Conservation (phyloP, 2,329 filamentous ascomycete genomes). For the Alternaria conjuncta region DNA sequence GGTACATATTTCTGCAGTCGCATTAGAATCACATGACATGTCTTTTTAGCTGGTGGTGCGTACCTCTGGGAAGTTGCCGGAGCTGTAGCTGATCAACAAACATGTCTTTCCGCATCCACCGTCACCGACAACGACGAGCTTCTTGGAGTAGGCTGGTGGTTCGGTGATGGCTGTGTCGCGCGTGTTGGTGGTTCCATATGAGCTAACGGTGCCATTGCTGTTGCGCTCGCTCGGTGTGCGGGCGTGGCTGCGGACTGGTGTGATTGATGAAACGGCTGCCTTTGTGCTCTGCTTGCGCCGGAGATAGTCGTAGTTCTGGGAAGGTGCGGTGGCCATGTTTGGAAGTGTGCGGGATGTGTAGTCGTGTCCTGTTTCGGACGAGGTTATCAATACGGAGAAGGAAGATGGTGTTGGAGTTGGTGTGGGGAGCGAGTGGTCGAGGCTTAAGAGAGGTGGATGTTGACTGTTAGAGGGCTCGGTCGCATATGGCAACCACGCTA, state of each 20-base stretch:
- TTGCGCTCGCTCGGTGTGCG: constrained; percentile 68
- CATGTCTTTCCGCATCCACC: constrained; percentile 99
- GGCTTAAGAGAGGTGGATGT: constrained; percentile 24
- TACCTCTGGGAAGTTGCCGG: constrained; percentile 99
- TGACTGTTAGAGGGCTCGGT: constrained; percentile 22
- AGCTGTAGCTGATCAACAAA: constrained; percentile 96
- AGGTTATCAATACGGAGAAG: constrained; percentile 38
- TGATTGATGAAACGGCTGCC: constrained; percentile 43
- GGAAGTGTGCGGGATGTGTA: neutral
- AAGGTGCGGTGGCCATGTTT: constrained; percentile 38
- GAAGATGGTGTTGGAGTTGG: constrained; percentile 19
- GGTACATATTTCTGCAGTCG: constrained; percentile 91
- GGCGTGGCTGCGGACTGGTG: constrained; percentile 50
- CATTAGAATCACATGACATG: constrained; percentile 10
- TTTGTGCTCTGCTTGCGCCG: constrained; percentile 62
- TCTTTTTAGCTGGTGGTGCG: neutral
- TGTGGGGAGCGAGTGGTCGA: constrained; percentile 19
- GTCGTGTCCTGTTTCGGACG: constrained; percentile 4
- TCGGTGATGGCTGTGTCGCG: constrained; percentile 88
- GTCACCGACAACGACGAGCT: constrained; percentile 98
- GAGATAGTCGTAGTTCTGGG: constrained; percentile 62
- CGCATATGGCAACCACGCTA: constrained; percentile 27
- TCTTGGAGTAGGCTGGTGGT: constrained; percentile 94
- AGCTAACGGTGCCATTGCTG: constrained; percentile 91
- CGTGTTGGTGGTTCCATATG: constrained; percentile 76